Evolutionary conservation across 2,329 filamentous ascomycete species (phyloP).

Genomic region (Talaromyces sp.): DNA sequence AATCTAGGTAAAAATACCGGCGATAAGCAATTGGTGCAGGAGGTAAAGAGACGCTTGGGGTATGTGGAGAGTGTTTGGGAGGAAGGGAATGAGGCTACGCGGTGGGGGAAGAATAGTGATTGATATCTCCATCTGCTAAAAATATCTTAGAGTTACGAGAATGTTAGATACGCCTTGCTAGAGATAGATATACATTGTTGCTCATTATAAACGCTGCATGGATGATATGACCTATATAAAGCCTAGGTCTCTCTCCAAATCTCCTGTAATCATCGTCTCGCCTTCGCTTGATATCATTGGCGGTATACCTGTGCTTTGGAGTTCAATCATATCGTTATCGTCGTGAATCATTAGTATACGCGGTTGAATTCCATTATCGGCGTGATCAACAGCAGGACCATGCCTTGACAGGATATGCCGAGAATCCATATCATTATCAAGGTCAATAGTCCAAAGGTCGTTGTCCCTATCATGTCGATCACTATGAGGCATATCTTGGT

Average conservation of each 20-base stretch:
- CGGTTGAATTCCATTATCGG: conserved; percentile 15
- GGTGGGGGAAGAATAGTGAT: conserved; percentile 60
- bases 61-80: conserved; percentile 84
- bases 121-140: background rate
- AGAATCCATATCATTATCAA: background rate
- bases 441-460: conserved; percentile 2
- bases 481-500: background rate
- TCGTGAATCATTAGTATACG: conserved; percentile 17
- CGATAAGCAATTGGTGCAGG: conserved; percentile 70
- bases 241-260: conserved; percentile 37
- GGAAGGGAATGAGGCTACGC: conserved; percentile 74
- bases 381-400: background rate
- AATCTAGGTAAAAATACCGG: conserved; percentile 95
- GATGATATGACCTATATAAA: conserved; percentile 18
- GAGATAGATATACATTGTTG: background rate
- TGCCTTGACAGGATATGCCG: background rate
- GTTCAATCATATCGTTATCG: conserved; percentile 11
- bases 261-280: conserved; percentile 30
- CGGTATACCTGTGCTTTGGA: background rate
- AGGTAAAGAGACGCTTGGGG: conserved; percentile 79
- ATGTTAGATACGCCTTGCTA: background rate
- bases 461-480: background rate
- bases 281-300: background rate
- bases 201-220: background rate
- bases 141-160: background rate